Evolutionary conservation across 1,284 basidiomycete species (phyloP).

Genomic region (Apiotrichum siamense): DNA sequence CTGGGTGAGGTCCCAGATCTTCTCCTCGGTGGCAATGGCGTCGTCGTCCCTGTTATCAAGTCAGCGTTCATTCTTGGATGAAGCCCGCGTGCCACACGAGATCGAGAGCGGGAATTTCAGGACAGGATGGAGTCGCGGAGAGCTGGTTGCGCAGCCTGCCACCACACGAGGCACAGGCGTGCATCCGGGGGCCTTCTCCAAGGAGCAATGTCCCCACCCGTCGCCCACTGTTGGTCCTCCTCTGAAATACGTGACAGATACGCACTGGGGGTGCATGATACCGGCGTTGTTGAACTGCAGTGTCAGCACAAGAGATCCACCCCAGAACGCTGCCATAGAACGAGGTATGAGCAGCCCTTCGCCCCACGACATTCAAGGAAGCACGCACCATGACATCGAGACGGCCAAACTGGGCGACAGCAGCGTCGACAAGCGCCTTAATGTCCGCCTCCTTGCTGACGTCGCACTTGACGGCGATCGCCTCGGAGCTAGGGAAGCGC

Average conservation of each 20-base stretch:
- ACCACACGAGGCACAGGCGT: too few species aligned
- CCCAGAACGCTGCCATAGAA: too few species aligned
- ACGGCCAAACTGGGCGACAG: slow-evolving; percentile 77
- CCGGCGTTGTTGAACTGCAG: slow-evolving; percentile 79
- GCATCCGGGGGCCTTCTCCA: too few species aligned
- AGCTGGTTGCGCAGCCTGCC: too few species aligned
- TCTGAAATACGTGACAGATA: not conserved
- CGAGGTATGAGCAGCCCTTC: too few species aligned
- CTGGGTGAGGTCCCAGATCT: slow-evolving; percentile 92
- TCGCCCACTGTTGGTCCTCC: too few species aligned
- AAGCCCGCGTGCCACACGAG: not conserved
- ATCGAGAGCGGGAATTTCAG: too few species aligned
- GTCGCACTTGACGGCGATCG: slow-evolving; percentile 70
- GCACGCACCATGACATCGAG: slow-evolving; percentile 79
- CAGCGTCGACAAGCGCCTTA: slow-evolving; percentile 69
- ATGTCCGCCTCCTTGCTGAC: slow-evolving; percentile 83
- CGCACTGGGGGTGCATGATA: slow-evolving; percentile 76
- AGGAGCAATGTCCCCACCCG: too few species aligned
- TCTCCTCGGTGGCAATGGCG: slow-evolving; percentile 90
- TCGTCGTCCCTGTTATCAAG: slow-evolving; percentile 61
- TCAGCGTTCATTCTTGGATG: slow-evolving; percentile 1
- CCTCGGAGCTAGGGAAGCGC: slow-evolving; percentile 63
- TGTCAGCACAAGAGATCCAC: not conserved
- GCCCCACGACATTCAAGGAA: too few species aligned
- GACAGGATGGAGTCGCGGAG: too few species aligned